These are phyloP conservation scores for Micractinium conductrix DNA, from an alignment of 139 green algal genomes.

Conservation along the genomic window DNA sequence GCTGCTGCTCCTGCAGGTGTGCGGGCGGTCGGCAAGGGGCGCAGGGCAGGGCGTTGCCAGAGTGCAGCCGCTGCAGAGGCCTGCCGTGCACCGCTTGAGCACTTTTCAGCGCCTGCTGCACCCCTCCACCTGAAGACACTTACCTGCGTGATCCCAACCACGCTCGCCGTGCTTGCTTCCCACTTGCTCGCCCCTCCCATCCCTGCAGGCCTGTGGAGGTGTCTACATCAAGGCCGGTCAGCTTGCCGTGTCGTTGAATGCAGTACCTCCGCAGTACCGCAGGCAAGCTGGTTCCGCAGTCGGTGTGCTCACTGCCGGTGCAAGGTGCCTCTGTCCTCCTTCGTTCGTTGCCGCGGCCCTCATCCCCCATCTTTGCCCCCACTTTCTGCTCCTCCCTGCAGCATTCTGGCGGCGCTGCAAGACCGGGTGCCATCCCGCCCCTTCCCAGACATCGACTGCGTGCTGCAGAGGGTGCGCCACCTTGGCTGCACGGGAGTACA, in stretches of 20 bases:
- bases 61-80: too few species aligned
- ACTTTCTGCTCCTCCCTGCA: not conserved
- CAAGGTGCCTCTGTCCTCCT: not conserved
- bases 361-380: not conserved
- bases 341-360: too few species aligned
- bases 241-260: conserved; percentile 60
- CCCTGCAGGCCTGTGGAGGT: conserved; percentile 78
- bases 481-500: not conserved
- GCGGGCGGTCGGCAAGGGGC: too few species aligned
- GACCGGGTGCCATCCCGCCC: conserved; percentile 71
- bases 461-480: conserved; percentile 33
- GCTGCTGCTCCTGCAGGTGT: conserved; percentile 61
- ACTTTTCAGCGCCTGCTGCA: too few species aligned
- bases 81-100: too few species aligned
- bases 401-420: conserved; percentile 72
- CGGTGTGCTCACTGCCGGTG: not conserved
- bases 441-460: conserved; percentile 55
- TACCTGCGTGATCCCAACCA: too few species aligned
- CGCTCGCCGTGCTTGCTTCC: too few species aligned
- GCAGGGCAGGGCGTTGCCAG: too few species aligned
- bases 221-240: conserved; percentile 93
- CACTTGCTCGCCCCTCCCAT: too few species aligned
- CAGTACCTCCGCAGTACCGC: conserved; percentile 44
- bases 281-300: conserved; percentile 8
- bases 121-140: too few species aligned